phyloP scores from a whole-genome alignment of 192 early-diverging fungal species.

The Nowakowskiella sp. region DNA sequence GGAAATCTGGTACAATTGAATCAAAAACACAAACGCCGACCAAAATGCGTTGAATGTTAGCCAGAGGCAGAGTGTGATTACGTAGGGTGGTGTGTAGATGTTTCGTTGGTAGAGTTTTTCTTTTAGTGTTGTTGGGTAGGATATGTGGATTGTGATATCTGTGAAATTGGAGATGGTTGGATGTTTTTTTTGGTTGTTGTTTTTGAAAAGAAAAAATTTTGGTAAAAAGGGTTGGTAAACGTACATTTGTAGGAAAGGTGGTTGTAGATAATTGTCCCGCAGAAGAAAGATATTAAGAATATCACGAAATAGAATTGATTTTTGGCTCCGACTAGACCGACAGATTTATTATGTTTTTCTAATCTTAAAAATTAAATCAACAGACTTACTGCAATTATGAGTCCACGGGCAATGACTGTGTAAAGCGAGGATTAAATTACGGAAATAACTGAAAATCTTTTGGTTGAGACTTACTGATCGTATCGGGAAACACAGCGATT shows the following conservation, averaged over 20 bases:
- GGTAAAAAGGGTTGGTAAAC: slow-evolving; percentile 9
- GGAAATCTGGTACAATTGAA: slow-evolving; percentile 73
- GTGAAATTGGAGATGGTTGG: background rate
- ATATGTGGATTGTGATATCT: slow-evolving; percentile 24
- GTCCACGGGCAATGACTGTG: slow-evolving; percentile 92
- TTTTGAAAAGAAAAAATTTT: slow-evolving; percentile 1
- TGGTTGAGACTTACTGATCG: slow-evolving; percentile 73
- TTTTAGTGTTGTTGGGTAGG: slow-evolving; percentile 8
- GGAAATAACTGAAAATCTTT: background rate
- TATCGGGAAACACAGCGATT: slow-evolving; percentile 89
- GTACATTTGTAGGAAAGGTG: slow-evolving; percentile 59
- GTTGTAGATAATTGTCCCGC: slow-evolving; percentile 51
- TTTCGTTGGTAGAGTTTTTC: slow-evolving; percentile 57
- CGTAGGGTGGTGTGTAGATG: slow-evolving; percentile 60
- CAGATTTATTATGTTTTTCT: slow-evolving; percentile 6
- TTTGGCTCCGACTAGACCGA: slow-evolving; percentile 60
- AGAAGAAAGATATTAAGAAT: slow-evolving; percentile 61
- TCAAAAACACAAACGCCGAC: slow-evolving; percentile 66
- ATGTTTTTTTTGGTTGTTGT: slow-evolving; percentile 17
- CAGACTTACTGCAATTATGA: slow-evolving; percentile 72
- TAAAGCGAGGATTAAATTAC: background rate
- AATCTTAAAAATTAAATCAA: slow-evolving; percentile 1
- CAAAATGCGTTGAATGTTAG: slow-evolving; percentile 67
- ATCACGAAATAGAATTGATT: slow-evolving; percentile 87
- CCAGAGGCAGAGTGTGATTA: no score